phyloP scores from a whole-genome alignment of 164 flowering plant species.

The Cinnamomum chago region DNA sequence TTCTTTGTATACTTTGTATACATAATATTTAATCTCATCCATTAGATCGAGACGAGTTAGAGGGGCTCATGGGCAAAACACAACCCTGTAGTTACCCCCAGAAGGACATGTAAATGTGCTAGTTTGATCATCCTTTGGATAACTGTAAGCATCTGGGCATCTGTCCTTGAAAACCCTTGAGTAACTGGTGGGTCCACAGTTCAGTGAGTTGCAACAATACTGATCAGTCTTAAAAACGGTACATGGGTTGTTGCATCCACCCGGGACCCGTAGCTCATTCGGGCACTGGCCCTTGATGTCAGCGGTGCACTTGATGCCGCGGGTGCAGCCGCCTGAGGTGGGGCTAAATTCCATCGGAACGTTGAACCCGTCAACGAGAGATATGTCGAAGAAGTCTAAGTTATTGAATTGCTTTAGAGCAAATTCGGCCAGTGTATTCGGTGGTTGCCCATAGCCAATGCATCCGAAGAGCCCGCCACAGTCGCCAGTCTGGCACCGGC shows the following conservation, averaged over 20 bases:
- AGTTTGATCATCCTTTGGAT: conserved; percentile 46
- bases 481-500: conserved; percentile 34
- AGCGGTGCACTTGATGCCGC: conserved; percentile 12
- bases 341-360: conserved; percentile 31
- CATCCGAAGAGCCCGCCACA: conserved; percentile 20
- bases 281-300: conserved; percentile 37
- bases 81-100: conserved; percentile 48
- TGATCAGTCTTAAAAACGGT: conserved; percentile 43
- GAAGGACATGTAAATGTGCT: conserved; percentile 48
- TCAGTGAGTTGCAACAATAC: conserved; percentile 31
- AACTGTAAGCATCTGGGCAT: conserved; percentile 54
- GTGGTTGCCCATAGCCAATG: conserved; percentile 22
- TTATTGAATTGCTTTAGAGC: conserved; percentile 23
- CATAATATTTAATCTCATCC: too few species aligned
- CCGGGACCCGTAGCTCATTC: conserved; percentile 19
- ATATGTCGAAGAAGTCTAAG: conserved; percentile 30
- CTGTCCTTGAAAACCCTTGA: conserved; percentile 48
- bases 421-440: conserved; percentile 32
- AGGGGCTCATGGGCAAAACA: conserved; percentile 37
- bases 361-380: conserved; percentile 36
- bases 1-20: too few species aligned
- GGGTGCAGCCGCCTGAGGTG: conserved; percentile 10
- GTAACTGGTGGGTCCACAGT: conserved; percentile 33
- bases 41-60: too few species aligned
- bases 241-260: conserved; percentile 57